Conservation (phyloP, 768 basidiomycete genomes). For the Rhizopogon vinicolor region DNA sequence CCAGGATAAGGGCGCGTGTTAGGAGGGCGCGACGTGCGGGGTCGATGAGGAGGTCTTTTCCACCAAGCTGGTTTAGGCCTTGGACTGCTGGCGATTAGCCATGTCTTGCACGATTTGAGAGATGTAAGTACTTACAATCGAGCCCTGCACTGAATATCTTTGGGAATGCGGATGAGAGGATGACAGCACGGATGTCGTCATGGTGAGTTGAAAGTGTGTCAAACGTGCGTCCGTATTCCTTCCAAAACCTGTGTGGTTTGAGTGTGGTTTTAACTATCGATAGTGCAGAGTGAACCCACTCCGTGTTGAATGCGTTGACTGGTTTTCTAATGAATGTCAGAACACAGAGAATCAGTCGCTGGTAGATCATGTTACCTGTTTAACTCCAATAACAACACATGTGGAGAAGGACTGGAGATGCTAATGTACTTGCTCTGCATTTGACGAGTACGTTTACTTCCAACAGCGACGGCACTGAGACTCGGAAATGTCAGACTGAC, state of each 20-base stretch:
- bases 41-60: conserved; percentile 29
- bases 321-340: conserved; percentile 38
- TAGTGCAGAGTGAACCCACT: conserved; percentile 25
- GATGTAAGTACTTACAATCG: conserved; percentile 47
- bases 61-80: conserved; percentile 23
- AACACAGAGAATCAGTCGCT: not conserved
- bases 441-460: no score
- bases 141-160: conserved; percentile 83
- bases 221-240: conserved; percentile 60
- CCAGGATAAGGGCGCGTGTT: conserved; percentile 41
- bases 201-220: conserved; percentile 40
- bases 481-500: no score
- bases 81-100: not conserved
- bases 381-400: conserved; percentile 38
- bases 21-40: conserved; percentile 47
- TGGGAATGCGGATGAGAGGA: conserved; percentile 64
- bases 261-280: not conserved
- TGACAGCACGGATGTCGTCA: conserved; percentile 53
- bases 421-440: conserved; percentile 19
- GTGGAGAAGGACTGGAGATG: conserved; percentile 28
- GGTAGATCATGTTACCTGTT: conserved; percentile 19
- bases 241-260: conserved; percentile 56
- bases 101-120: not conserved
- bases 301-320: conserved; percentile 60
- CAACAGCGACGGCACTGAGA: no score